A percentile compares a stretch with the other conserved stretches of the same genome.
These are phyloP conservation scores for Populus davidiana DNA, from an alignment of 345 rosid species.

Conservation along the genomic window DNA sequence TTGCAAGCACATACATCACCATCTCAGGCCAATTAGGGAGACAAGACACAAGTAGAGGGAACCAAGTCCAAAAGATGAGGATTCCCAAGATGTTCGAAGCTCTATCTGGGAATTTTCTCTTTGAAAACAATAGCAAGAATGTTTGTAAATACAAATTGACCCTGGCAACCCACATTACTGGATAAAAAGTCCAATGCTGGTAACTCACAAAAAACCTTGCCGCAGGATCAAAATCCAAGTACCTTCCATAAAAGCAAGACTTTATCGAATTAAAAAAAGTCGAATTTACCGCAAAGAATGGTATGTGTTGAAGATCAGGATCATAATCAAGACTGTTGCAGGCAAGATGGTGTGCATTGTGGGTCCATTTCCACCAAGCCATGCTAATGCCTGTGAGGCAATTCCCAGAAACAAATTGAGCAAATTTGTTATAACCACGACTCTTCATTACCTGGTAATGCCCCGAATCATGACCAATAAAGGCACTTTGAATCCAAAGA, in stretches of 20 bases:
- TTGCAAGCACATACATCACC: slow-evolving; percentile 53
- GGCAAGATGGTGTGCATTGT: slow-evolving; percentile 84
- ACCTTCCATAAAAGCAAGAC: slow-evolving; percentile 70
- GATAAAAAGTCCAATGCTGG: slow-evolving; percentile 90
- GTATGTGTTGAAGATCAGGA: slow-evolving; percentile 96
- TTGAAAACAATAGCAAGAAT: slow-evolving; percentile 56
- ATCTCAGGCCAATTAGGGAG: slow-evolving; percentile 82
- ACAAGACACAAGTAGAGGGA: slow-evolving; percentile 68
- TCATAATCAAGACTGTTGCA: slow-evolving; percentile 86
- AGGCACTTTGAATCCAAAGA: slow-evolving; percentile 80
- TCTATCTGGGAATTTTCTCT: slow-evolving; percentile 56
- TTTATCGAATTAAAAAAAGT: slow-evolving; percentile 54
- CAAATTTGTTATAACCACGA: slow-evolving; percentile 45
- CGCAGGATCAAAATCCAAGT: slow-evolving; percentile 50
- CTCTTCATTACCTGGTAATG: slow-evolving; percentile 71
- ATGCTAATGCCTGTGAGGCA: slow-evolving; percentile 86
- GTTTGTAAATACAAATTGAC: slow-evolving; percentile 78
- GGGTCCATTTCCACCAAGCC: slow-evolving; percentile 99
- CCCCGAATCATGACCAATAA: slow-evolving; percentile 94
- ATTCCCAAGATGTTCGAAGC: slow-evolving; percentile 62
- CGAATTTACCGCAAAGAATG: slow-evolving; percentile 73
- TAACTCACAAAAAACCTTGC: slow-evolving; percentile 72
- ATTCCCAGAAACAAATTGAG: slow-evolving; percentile 76
- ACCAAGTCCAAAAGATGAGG: slow-evolving; percentile 89
- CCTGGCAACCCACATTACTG: slow-evolving; percentile 76